A percentile compares a stretch with the other conserved stretches of the same genome.
Conservation (phyloP, 257 asterid species). For the Euphrasia confusa region DNA sequence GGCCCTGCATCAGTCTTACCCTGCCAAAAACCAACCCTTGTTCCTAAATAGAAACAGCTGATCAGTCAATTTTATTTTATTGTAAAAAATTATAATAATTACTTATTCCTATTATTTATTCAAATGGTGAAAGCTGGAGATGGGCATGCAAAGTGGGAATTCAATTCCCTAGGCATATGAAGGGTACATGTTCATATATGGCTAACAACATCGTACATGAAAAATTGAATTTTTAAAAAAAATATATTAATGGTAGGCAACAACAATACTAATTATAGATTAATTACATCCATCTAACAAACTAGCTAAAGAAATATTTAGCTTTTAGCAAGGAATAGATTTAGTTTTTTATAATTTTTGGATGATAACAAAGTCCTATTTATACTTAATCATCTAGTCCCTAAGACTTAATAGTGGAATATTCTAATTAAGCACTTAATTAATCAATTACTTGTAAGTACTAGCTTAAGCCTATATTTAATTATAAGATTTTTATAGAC, state of each 20-base stretch:
- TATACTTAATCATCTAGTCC: too few species aligned
- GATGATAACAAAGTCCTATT: too few species aligned
- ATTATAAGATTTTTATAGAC: too few species aligned
- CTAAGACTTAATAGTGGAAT: too few species aligned
- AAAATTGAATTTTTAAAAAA: constrained; percentile 2
- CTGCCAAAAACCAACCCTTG: constrained; percentile 49
- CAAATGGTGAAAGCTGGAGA: constrained; percentile 29
- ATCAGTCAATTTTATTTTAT: background rate
- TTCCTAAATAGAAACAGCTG: constrained; percentile 32
- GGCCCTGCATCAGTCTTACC: constrained; percentile 42
- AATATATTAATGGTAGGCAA: background rate
- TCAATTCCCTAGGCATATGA: constrained; percentile 21
- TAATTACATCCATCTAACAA: background rate
- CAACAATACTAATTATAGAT: background rate
- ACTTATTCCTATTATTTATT: background rate
- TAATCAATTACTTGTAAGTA: too few species aligned
- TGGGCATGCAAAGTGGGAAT: constrained; percentile 32
- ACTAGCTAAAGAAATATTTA: too few species aligned
- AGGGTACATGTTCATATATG: constrained; percentile 31
- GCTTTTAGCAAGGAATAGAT: too few species aligned
- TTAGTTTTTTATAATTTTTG: too few species aligned
- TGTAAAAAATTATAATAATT: too few species aligned
- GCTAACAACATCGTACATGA: constrained; percentile 12
- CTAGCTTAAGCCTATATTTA: too few species aligned
- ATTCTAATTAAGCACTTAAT: too few species aligned